Base-by-base conservation (phyloP, 805 yeast genomes). In the Candida quercuum region DNA sequence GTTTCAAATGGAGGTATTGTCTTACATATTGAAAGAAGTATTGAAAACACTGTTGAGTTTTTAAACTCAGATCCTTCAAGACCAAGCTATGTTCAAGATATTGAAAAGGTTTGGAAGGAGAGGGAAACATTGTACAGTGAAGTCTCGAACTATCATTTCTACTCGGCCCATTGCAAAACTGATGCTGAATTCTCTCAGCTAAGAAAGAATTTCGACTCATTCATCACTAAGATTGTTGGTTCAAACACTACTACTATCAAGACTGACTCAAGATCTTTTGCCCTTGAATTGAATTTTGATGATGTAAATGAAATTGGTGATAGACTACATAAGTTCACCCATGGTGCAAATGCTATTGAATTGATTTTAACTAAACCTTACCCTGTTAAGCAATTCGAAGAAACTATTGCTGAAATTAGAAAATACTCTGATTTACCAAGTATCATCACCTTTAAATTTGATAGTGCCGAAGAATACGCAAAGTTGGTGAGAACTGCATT, bases 1-100 rank as follows among this genome's bases (percentile, higher is more conserved):
- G 60, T 63, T 7, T 51, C 63, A 17, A 45, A 60, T 12, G 47
- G 47, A 19, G 95, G 96, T 28, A 72, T 85, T 46, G 98, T 93
- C 11, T 67, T 93, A 38, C 97, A 93, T 52, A 70, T 93, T 41
- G 97, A 91, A 59, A 81, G 99, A 47, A 85, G 86, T 51, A 73
- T 91, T 43, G 80, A 78, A 40, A 83, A 86, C 48, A 86, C 95
- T 22, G 77, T 88, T 28, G 67, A 70, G 9, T 87, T 86, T 59
- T 71, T 93, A 47, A 72, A 78, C 37, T 61, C 67, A 40, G 99
- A 93, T 60, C 77, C 84, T 33, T 70, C 88, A 0, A 74, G 99
- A 56, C 99, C 99, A 13, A 85, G 95, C 2, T 89, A 81, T 51
- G 71, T 71, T 11, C 86, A 78, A 48, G 96, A 88, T 52, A 80